Conservation (phyloP, 2,329 filamentous ascomycete species). For the Meredithiella fracta region DNA sequence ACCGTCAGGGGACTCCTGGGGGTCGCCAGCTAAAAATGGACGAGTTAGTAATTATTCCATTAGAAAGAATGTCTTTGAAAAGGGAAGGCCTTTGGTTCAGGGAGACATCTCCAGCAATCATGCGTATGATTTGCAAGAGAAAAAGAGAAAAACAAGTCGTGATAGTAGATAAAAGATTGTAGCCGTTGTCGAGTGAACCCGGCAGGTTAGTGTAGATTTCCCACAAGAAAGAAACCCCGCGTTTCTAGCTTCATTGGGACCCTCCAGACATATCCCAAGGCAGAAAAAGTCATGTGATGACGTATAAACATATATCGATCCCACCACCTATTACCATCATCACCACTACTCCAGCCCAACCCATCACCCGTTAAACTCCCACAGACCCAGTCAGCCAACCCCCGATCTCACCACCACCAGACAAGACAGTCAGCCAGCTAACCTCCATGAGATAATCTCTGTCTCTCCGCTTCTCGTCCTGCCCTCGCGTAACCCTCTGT, state of each 20-base stretch:
- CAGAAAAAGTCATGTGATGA: no score
- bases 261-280: no score
- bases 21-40: conserved; percentile 2
- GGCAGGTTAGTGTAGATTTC: no score
- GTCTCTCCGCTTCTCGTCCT: neutral
- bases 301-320: no score
- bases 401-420: neutral
- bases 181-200: no score
- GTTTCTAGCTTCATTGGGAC: no score
- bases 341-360: neutral
- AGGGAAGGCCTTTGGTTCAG: neutral
- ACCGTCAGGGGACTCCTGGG: conserved; percentile 10
- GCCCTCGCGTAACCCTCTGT: neutral
- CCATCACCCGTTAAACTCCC: neutral
- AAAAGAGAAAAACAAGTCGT: no score
- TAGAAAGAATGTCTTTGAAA: neutral
- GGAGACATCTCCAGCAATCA: no score
- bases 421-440: neutral
- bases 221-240: no score
- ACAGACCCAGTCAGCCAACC: neutral
- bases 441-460: neutral
- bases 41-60: neutral
- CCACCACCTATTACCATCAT: neutral
- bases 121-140: no score
- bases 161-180: no score